phyloP scores from a whole-genome alignment of 2,329 filamentous ascomycete genomes.

The Paecilomyces sp. region DNA sequence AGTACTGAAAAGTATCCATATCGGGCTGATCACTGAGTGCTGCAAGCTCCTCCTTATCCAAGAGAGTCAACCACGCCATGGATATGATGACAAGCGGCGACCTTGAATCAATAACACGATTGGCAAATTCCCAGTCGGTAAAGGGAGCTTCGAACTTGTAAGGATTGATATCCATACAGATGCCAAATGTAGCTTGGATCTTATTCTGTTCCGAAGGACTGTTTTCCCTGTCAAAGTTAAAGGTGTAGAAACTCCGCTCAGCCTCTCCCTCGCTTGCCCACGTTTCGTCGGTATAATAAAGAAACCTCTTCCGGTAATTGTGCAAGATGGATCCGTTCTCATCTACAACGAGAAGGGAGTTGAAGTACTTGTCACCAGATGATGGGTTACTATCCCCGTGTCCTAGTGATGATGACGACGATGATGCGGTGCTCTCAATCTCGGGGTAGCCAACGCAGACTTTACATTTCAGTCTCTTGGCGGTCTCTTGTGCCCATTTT shows the following conservation, averaged over 20 bases:
- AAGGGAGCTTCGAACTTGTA: conserved; percentile 54
- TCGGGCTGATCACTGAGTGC: conserved; percentile 43
- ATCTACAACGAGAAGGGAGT: conserved; percentile 53
- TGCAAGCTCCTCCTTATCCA: conserved; percentile 42
- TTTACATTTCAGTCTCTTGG: conserved; percentile 48
- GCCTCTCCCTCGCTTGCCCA: conserved; percentile 51
- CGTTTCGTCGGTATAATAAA: conserved; percentile 61
- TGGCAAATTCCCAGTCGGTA: conserved; percentile 55
- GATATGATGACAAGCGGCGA: conserved; percentile 50
- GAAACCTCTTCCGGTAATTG: conserved; percentile 58
- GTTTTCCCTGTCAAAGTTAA: conserved; percentile 9
- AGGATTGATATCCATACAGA: conserved; percentile 55
- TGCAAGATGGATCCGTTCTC: conserved; percentile 46
- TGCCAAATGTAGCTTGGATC: conserved; percentile 39
- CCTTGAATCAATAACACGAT: conserved; percentile 41
- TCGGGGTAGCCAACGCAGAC: conserved; percentile 62
- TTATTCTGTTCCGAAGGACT: conserved; percentile 6
- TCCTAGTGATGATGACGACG: not conserved
- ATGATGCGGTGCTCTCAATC: conserved; percentile 15
- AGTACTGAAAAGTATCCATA: conserved; percentile 55
- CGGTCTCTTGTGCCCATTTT: conserved; percentile 51
- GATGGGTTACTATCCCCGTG: not conserved
- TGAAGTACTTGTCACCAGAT: conserved; percentile 42
- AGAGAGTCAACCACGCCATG: conserved; percentile 57
- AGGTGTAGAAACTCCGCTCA: conserved; percentile 22